Evolutionary conservation across 2,329 filamentous ascomycete genomes (phyloP).

Genomic region (Akanthomyces dipterigenus): DNA sequence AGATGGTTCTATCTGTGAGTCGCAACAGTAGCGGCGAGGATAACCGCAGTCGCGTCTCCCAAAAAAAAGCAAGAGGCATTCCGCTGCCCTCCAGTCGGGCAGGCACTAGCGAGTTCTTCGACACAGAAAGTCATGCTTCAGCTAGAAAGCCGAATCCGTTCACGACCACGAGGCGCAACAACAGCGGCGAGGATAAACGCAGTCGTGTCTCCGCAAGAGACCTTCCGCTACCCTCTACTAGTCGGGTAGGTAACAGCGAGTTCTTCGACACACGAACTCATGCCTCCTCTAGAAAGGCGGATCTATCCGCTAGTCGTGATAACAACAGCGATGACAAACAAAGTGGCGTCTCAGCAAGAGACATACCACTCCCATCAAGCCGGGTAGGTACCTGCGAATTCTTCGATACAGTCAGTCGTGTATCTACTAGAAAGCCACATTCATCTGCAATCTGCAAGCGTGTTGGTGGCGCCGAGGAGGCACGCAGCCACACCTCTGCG

Average conservation of each 20-base stretch:
- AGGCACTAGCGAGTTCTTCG: neutral
- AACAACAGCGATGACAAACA: neutral
- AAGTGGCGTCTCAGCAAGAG: constrained; percentile 21
- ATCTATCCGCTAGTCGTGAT: neutral
- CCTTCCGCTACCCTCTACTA: neutral
- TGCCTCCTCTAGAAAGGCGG: neutral
- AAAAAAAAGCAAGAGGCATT: constrained; percentile 12
- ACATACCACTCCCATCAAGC: constrained; percentile 4
- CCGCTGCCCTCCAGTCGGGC: neutral
- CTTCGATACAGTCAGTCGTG: constrained; percentile 9
- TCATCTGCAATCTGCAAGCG: neutral
- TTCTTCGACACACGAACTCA: neutral
- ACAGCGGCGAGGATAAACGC: neutral
- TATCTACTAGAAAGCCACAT: neutral
- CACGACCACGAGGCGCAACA: neutral
- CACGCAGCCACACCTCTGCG: constrained; percentile 22
- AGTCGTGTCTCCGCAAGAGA: constrained; percentile 21
- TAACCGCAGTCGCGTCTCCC: constrained; percentile 20
- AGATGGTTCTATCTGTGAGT: neutral
- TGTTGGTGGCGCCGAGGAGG: neutral
- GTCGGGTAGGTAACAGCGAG: neutral
- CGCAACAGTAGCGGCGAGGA: neutral
- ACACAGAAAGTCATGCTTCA: neutral
- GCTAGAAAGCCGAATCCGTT: neutral
- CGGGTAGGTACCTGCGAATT: constrained; percentile 1